Evolutionary conservation across 345 rosid genomes (phyloP).

Genomic region (Citrus unshiu): DNA sequence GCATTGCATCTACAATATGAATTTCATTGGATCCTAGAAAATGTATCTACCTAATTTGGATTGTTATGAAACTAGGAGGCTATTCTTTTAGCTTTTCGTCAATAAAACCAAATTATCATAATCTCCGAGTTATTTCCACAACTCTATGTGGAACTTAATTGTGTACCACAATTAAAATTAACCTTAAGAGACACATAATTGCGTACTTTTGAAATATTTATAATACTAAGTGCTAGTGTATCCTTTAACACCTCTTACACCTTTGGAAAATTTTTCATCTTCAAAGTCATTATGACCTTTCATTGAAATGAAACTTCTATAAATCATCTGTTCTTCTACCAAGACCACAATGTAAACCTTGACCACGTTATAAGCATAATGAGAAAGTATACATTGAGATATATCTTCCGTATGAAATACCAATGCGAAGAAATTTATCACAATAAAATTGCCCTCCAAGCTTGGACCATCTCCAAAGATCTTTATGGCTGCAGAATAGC

Average conservation of each 20-base stretch:
- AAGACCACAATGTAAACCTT: not conserved
- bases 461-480: slow-evolving; percentile 50
- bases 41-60: not conserved
- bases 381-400: not conserved
- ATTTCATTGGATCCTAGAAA: not conserved
- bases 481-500: slow-evolving; percentile 45
- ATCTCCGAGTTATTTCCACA: not conserved
- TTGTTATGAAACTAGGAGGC: no score
- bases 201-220: not conserved
- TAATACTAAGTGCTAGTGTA: not conserved
- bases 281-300: not conserved
- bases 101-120: not conserved
- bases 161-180: no score
- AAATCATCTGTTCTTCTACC: not conserved
- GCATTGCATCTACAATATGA: no score
- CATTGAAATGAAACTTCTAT: not conserved
- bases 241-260: not conserved
- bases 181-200: not conserved
- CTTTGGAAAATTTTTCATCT: not conserved
- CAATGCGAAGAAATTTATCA: slow-evolving; percentile 87
- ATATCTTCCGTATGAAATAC: slow-evolving; percentile 27
- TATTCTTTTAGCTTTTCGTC: not conserved
- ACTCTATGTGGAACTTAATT: not conserved
- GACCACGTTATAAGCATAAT: slow-evolving; percentile 1
- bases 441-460: slow-evolving; percentile 60